Conservation (phyloP, 257 asterid species). For the Lycium ferocissimum region DNA sequence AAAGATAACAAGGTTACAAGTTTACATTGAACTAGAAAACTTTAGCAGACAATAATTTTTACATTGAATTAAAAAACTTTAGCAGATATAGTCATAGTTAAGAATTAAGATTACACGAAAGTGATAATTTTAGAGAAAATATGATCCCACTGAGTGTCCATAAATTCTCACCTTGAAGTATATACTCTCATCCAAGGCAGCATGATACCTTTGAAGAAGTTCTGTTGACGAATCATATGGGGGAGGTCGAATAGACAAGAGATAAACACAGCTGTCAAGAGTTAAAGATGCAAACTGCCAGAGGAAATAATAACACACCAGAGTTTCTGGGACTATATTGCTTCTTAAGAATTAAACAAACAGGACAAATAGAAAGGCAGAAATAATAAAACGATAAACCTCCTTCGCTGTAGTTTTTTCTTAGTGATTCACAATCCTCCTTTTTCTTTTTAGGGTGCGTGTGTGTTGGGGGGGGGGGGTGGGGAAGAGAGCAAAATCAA, state of each 20-base stretch:
- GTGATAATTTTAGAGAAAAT: conserved; percentile 1
- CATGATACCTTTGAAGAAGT: conserved; percentile 31
- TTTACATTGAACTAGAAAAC: neutral
- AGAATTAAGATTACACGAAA: neutral
- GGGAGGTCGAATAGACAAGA: conserved; percentile 32
- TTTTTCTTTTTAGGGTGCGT: neutral
- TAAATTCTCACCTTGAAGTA: conserved; percentile 29
- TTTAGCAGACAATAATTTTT: neutral
- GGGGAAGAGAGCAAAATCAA: neutral
- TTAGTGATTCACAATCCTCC: neutral
- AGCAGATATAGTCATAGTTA: conserved; percentile 23
- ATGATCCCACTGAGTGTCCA: neutral
- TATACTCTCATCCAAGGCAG: conserved; percentile 35
- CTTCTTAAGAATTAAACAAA: neutral
- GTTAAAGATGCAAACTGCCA: conserved; percentile 30
- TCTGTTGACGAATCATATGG: conserved; percentile 32
- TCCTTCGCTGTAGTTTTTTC: neutral
- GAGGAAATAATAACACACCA: neutral
- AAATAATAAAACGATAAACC: neutral
- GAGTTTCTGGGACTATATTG: neutral
- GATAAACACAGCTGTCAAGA: conserved; percentile 36
- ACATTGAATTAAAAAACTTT: neutral
- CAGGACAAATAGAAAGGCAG: neutral
- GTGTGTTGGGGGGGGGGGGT: neutral
- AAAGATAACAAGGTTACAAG: neutral